Conservation (phyloP, 495 filamentous ascomycete species). For the Penicillium lividum region DNA sequence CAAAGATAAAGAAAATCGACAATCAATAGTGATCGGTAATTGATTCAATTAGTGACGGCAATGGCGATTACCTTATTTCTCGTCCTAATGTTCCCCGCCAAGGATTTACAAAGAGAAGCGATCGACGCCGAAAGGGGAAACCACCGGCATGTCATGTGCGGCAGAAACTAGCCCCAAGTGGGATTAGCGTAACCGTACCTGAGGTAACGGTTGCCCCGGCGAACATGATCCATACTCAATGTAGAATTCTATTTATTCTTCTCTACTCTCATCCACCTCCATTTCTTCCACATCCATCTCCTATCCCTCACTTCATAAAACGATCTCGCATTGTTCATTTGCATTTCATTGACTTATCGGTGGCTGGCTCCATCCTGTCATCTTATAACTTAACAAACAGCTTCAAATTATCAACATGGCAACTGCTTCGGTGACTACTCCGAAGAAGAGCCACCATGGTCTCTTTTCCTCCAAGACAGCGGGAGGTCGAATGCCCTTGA, state of each 20-base stretch:
- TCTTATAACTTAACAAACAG: constrained; percentile 7
- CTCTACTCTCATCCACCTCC: constrained; percentile 15
- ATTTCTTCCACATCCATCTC: constrained; percentile 24
- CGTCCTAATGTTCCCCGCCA: not conserved
- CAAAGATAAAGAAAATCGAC: constrained; percentile 18
- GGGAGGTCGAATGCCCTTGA: constrained; percentile 90
- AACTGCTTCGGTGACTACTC: constrained; percentile 83
- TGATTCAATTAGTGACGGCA: not conserved
- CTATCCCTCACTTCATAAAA: constrained; percentile 35
- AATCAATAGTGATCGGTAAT: not conserved
- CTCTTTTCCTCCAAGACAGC: constrained; percentile 91
- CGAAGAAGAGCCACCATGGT: constrained; percentile 88
- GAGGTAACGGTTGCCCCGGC: constrained; percentile 46
- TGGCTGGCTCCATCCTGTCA: constrained; percentile 14
- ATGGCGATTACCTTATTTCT: not conserved
- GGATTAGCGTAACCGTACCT: constrained; percentile 36
- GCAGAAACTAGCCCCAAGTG: constrained; percentile 14
- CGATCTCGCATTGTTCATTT: constrained; percentile 26
- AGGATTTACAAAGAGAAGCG: not conserved
- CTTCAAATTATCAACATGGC: constrained; percentile 64
- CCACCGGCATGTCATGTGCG: constrained; percentile 36
- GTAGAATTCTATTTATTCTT: constrained; percentile 45
- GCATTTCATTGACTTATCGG: constrained; percentile 18
- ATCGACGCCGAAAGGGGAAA: constrained; percentile 25
- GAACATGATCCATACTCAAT: constrained; percentile 30